Base-by-base conservation (phyloP, 1,284 basidiomycete species). In the Sanghuangporus sanghuang region DNA sequence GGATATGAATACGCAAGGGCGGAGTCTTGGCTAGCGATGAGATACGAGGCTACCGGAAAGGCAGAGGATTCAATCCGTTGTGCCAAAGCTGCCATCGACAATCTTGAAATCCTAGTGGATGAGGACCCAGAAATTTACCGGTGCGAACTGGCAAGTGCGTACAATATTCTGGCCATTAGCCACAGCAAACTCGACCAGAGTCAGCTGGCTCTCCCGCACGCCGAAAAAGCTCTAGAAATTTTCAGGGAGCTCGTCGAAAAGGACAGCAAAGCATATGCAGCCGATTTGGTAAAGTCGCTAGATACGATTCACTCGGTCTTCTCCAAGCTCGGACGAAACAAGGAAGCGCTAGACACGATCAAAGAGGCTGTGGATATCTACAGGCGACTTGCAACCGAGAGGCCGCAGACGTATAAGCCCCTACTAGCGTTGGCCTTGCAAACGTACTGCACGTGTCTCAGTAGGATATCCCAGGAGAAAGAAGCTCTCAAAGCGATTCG, bases 351-450 rank as follows among this genome's bases (percentile, higher is more conserved):
- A 18, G 39, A n/a, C 5, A 21, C 53, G 4, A 49, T 48, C 12
- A 3, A 56, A 21, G 39, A 56, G 27, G 61, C 53, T 8, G 61
- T 56, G 5, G 27, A 55, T 8, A 44, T 62, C 14, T 35, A 35
- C 8, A n/a, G 53, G 48, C 40, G 21, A 35, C 42, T 62, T n/a
- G 39, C 32, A 36, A 50, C 21, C n/a, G 38, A 35, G 14, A 62
- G 23, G 16, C 52, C 52, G 4, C 40, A 35, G 12, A 21, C 21
- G 5, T 55, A 32, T 14, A 46, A 55, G n/a, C 23, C 23, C 7
- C 35, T 35, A 3, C 50, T 61, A 6, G 60, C 61, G n/a, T 44
- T 23, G 4, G 55, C 61, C 42, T 32, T 56, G 39, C 38, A 62
- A 27, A 39, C 36, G 14, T 54, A 54, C 18, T n/a, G 39, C 35